These are phyloP conservation scores for Chaetomium sp. DNA, from an alignment of 2,329 filamentous ascomycete genomes.

Conservation along the genomic window DNA sequence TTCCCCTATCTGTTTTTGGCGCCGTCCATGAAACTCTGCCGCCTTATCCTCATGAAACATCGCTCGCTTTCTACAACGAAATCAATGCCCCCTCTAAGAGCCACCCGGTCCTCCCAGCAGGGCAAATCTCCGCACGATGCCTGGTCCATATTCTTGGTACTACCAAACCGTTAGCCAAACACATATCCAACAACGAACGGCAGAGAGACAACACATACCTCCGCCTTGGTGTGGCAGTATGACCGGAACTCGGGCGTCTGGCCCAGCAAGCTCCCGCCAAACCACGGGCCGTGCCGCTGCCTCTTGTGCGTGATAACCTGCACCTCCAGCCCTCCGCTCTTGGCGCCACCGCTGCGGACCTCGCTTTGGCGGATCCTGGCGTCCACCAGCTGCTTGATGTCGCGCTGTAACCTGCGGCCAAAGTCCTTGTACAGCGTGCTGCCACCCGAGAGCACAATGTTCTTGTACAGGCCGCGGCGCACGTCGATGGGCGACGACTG, in stretches of 20 bases:
- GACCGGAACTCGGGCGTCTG: constrained; percentile 98
- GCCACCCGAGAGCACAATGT: constrained; percentile 96
- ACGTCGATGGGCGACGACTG: constrained; percentile 98
- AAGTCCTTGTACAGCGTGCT: constrained; percentile 99
- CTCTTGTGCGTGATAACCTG: constrained; percentile 97
- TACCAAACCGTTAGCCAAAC: constrained; percentile 44
- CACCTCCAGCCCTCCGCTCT: constrained; percentile 91
- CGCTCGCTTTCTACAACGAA: constrained; percentile 31
- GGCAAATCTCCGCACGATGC: constrained; percentile 93
- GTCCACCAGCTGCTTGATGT: constrained; percentile 95
- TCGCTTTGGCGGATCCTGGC: constrained; percentile 91
- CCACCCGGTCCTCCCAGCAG: constrained; percentile 88
- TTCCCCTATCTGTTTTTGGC: constrained; percentile 33
- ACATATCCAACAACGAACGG: neutral
- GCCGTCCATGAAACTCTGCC: constrained; percentile 26
- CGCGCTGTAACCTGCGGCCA: constrained; percentile 89
- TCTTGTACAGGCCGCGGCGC: constrained; percentile 96
- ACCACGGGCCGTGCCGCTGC: constrained; percentile 97
- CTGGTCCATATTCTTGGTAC: constrained; percentile 95
- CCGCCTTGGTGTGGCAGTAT: constrained; percentile 93
- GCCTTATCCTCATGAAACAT: constrained; percentile 26
- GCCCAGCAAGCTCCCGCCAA: constrained; percentile 91
- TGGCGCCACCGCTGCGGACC: constrained; percentile 85
- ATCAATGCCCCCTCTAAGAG: constrained; percentile 51
- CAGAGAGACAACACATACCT: constrained; percentile 54